phyloP scores from a whole-genome alignment of 148 eudicot genomes.

The Camellia japonica region DNA sequence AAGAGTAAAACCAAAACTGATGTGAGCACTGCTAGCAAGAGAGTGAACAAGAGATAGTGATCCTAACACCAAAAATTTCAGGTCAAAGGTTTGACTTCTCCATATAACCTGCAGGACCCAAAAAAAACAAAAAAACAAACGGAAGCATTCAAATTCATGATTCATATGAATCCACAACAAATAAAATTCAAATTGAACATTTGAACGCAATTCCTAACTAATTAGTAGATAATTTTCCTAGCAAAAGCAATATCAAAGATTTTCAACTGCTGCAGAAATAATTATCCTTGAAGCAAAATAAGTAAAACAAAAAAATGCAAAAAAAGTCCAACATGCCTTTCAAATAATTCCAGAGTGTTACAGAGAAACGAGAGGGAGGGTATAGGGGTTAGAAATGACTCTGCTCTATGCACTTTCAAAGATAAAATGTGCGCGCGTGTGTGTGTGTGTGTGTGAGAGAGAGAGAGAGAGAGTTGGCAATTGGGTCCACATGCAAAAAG shows the following conservation, averaged over 20 bases:
- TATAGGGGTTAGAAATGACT: neutral
- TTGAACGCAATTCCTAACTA: neutral
- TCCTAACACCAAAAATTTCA: neutral
- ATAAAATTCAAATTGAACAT: neutral
- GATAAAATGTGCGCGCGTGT: neutral
- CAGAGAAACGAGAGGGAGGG: neutral
- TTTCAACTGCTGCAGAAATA: neutral
- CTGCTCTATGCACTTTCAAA: neutral
- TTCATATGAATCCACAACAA: neutral
- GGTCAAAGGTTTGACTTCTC: neutral
- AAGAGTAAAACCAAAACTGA: constrained; percentile 1
- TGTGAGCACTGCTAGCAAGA: neutral
- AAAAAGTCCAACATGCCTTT: neutral
- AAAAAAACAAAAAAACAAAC: neutral
- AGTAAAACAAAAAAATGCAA: neutral
- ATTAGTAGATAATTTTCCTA: neutral
- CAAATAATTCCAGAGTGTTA: neutral
- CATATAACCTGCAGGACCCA: neutral
- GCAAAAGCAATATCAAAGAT: neutral
- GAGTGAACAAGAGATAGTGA: neutral
- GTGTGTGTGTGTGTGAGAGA: neutral
- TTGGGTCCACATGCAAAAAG: constrained; percentile 4
- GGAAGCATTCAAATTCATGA: constrained; percentile 3
- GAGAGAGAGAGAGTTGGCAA: neutral
- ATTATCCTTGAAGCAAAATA: neutral